Percentiles rank a stretch among this genome's conserved stretches.
Evolutionary conservation across 2,329 filamentous ascomycete genomes (phyloP).

Genomic region (Botrytis sinoallii): DNA sequence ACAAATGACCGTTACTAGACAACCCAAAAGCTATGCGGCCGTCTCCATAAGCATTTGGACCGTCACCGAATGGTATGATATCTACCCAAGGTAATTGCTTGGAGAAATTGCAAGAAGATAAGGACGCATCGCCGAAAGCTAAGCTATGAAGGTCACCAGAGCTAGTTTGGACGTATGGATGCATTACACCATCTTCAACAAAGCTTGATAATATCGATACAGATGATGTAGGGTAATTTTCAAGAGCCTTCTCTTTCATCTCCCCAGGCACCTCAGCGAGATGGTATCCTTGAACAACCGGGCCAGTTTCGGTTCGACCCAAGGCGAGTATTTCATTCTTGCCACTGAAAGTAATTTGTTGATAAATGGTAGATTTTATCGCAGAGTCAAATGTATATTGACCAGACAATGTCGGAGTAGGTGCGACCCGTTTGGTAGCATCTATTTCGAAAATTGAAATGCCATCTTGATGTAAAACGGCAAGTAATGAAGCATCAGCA

Average conservation of each 20-base stretch:
- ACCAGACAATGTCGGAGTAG: slow-evolving; percentile 44
- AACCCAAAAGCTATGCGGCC: slow-evolving; percentile 51
- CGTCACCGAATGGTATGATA: slow-evolving; percentile 27
- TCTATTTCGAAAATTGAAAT: slow-evolving; percentile 71
- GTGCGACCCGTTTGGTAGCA: slow-evolving; percentile 52
- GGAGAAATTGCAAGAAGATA: slow-evolving; percentile 34
- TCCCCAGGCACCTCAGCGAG: slow-evolving; percentile 33
- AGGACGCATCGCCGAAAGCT: slow-evolving; percentile 29
- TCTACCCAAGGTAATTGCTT: slow-evolving; percentile 38
- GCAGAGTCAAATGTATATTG: slow-evolving; percentile 42
- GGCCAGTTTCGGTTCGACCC: slow-evolving; percentile 21
- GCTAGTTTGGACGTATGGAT: slow-evolving; percentile 34
- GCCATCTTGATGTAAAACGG: slow-evolving; percentile 64
- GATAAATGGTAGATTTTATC: slow-evolving; percentile 23
- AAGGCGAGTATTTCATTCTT: slow-evolving; percentile 30
- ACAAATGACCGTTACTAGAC: slow-evolving; percentile 73
- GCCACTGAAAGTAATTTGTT: slow-evolving; percentile 34
- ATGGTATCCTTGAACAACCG: slow-evolving; percentile 29
- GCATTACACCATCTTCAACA: slow-evolving; percentile 24
- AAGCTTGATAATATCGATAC: slow-evolving; percentile 33
- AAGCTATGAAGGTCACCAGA: slow-evolving; percentile 35
- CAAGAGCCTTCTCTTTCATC: slow-evolving; percentile 28
- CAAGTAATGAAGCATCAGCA: slow-evolving; percentile 61
- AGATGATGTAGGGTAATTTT: slow-evolving; percentile 17
- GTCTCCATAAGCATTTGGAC: slow-evolving; percentile 24